Base-by-base conservation (phyloP, 2,329 filamentous ascomycete species). In the Hirsutella rhossiliensis region DNA sequence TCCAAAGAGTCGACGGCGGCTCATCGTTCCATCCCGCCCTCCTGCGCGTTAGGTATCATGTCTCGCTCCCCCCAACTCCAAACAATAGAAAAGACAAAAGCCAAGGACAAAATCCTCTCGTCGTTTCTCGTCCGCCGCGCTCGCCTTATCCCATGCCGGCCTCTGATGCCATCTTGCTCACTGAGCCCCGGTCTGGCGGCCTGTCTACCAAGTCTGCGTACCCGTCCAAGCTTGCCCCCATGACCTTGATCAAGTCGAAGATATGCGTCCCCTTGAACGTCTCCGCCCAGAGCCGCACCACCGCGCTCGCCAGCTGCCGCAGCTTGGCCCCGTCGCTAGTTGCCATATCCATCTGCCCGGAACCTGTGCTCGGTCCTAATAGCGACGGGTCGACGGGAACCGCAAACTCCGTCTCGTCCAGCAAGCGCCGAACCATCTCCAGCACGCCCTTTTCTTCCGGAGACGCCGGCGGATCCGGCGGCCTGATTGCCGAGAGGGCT, bases 391-490 rank as follows among this genome's bases (percentile, higher is more conserved):
- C 75, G 38, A 78, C 70, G 2, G 75, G 73, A 4, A 78, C 73
- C 7, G 75, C 75, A 49, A 78, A 79, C 51, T 79, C 75, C 1
- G 76, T 79, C 57, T 80, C 76, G 50, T 78, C 73, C 11, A 80
- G 62, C 67, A 80, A 76, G 20, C 71, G 68, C 15, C 73, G 67
- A 18, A 80, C 64, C 55, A 71, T 77, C 42, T 75, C 70, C 28
- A 80, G 62, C 3, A 80, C 61, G 41, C 65, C 69, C 52, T 65
- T 70, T 52, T 80, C 76, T 18, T 79, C 76, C 0, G 59, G 56
- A 0, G 72, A 69, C 8, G 67, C 63, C 4, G 72, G 69, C 28
- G 68, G 61, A 39, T 77, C 72, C 27, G 64, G 65, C 1, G 71
- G 67, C 11, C 67, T 64, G 48, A 76, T 70, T 13, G 71, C 67